Percentiles rank a stretch among this genome's conserved stretches.
These are phyloP conservation scores for Pythium plurisporium DNA, from an alignment of 352 stramenopile species.

Conservation along the genomic window DNA sequence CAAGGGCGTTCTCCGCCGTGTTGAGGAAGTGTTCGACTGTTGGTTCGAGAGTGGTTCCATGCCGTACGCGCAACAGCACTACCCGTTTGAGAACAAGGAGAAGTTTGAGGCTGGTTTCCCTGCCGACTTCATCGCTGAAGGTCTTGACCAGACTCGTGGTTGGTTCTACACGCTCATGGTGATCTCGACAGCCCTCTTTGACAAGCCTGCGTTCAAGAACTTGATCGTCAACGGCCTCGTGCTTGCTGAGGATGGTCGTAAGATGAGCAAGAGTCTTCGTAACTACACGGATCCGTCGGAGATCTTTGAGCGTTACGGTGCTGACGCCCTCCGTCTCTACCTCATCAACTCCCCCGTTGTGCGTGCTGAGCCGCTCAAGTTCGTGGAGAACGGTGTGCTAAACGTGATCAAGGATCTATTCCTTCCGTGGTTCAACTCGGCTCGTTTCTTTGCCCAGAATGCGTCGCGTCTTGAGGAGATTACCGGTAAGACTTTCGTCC, in stretches of 20 bases:
- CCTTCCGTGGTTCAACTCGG: slow-evolving; percentile 99
- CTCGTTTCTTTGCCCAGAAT: slow-evolving; percentile 99
- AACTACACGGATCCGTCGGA: slow-evolving; percentile 96
- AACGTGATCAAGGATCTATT: slow-evolving; percentile 98
- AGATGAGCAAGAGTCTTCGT: slow-evolving; percentile 99
- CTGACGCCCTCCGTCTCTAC: slow-evolving; percentile 98
- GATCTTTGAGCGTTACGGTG: slow-evolving; percentile 97
- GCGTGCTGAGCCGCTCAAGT: slow-evolving; percentile 96
- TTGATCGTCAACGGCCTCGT: slow-evolving; percentile 99
- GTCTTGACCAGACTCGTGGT: slow-evolving; percentile 98
- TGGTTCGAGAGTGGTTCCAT: slow-evolving; percentile 99
- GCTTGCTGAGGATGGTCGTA: slow-evolving; percentile 97
- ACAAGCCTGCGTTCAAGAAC: slow-evolving; percentile 99
- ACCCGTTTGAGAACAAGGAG: slow-evolving; percentile 99
- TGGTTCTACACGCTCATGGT: slow-evolving; percentile 99
- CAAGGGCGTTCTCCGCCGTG: slow-evolving; percentile 80
- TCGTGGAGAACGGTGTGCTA: slow-evolving; percentile 94
- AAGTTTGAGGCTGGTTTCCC: slow-evolving; percentile 96
- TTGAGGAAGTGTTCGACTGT: slow-evolving; percentile 97
- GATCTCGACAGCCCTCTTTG: slow-evolving; percentile 97
- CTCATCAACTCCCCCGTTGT: slow-evolving; percentile 99
- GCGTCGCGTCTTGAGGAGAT: slow-evolving; percentile 90
- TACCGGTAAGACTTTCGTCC: slow-evolving; percentile 86
- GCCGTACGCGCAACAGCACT: slow-evolving; percentile 99
- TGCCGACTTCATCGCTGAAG: slow-evolving; percentile 99